These are phyloP conservation scores for Gossypium ekmanianum DNA, from an alignment of 345 rosid genomes.

Conservation along the genomic window DNA sequence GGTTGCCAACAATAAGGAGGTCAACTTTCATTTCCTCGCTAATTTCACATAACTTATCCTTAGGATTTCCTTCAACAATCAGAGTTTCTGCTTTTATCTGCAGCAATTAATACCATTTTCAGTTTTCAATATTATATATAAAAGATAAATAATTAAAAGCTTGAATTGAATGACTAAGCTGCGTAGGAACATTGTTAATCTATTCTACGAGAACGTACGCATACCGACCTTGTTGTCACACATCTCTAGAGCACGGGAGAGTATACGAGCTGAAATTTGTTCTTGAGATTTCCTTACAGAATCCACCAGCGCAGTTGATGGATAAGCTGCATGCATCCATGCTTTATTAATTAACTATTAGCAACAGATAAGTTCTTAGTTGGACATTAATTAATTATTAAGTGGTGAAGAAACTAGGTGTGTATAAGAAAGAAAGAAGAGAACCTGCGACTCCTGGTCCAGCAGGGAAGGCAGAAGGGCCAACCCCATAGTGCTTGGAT, in stretches of 20 bases:
- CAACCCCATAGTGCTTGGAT: constrained; percentile 23
- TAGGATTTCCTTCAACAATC: constrained; percentile 63
- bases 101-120: background rate
- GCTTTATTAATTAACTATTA: background rate
- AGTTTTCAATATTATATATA: too few relatives aligned
- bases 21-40: constrained; percentile 57
- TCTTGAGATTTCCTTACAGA: background rate
- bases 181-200: too few relatives aligned
- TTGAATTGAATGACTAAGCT: background rate
- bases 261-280: background rate
- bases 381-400: too few relatives aligned
- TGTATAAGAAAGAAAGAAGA: background rate
- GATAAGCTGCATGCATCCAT: background rate
- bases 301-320: background rate
- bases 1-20: constrained; percentile 72
- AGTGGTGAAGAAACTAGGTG: too few relatives aligned
- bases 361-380: too few relatives aligned
- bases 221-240: background rate
- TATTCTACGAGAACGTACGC: too few relatives aligned
- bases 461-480: constrained; percentile 9
- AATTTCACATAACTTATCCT: constrained; percentile 73
- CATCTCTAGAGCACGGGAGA: background rate
- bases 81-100: constrained; percentile 63
- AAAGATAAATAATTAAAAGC: too few relatives aligned
- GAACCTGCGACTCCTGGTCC: background rate